These are phyloP conservation scores for Xylaria sp. DNA, from an alignment of 2,329 filamentous ascomycete genomes.

Conservation along the genomic window DNA sequence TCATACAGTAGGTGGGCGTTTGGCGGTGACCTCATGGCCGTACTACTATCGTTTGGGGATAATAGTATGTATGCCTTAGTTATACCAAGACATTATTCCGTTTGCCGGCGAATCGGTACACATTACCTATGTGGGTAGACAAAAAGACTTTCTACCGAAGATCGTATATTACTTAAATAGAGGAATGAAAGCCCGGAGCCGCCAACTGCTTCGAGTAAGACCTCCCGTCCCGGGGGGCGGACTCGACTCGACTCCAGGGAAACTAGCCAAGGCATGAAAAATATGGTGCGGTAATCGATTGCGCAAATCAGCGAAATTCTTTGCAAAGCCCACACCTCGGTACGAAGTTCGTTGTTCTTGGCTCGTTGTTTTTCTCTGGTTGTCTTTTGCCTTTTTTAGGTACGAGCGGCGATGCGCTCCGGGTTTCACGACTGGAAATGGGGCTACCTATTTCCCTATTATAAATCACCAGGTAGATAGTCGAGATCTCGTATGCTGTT, in stretches of 20 bases:
- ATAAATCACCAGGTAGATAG: neutral
- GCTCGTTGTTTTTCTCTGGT: neutral
- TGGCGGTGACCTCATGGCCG: no score
- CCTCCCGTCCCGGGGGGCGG: constrained; percentile 11
- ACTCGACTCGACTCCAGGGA: neutral
- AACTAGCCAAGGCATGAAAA: neutral
- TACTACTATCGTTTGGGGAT: no score
- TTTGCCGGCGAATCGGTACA: neutral
- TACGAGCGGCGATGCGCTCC: neutral
- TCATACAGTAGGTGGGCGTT: no score
- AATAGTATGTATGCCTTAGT: no score
- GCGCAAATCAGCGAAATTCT: neutral
- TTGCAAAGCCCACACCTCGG: neutral
- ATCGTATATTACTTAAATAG: neutral
- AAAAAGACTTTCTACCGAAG: neutral
- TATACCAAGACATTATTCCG: no score
- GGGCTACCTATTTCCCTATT: neutral
- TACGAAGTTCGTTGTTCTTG: neutral
- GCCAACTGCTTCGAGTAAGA: constrained; percentile 30
- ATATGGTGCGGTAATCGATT: neutral
- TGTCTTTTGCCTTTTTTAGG: neutral
- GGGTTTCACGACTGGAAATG: neutral
- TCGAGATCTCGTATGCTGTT: neutral
- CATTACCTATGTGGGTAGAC: neutral
- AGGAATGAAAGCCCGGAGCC: constrained; percentile 3